Base-by-base conservation (phyloP, 2,329 filamentous ascomycete genomes). In the Colletotrichum higginsianum region DNA sequence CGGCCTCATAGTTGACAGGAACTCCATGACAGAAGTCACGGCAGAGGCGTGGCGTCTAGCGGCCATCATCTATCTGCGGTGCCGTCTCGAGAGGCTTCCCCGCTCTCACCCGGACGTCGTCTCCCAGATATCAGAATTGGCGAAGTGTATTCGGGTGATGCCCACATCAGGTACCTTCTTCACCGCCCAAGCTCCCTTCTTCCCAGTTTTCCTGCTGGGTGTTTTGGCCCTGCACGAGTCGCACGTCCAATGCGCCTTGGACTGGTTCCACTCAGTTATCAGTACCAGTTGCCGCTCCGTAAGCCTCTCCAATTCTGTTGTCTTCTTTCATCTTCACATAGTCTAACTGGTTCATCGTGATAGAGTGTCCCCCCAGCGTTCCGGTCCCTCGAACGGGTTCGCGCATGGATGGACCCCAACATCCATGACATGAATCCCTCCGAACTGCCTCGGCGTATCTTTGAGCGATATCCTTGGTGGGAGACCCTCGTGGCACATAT, bases 41-140 rank as follows among this genome's bases (percentile, higher is more conserved):
- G 82, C 82, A 0, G 83, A 84, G 72, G 80, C 82, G 12, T 84
- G 83, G 82, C 80, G 83, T 58, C 67, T 84, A 47, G 80, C 82
- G 5, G 81, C 78, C 6, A 78, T 84, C 9, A 76, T 84, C 9
- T 84, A 84, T 69, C 66, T 81, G 12, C 81, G 83, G 65, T 84
- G 82, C 50, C 81, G 82, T 26, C 77, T 82, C 16, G 62, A 80
- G 52, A 83, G 83, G 55, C 73, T 83, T 1, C 82, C 82, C 49
- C 79, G 82, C 23, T 79, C 79, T n/a, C 81, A 84, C 46, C 75
- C 77, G 0, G 77, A 79, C 0, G 80, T 84, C 15, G 21, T 84
- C 12, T 44, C 67, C 21, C 80, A 79, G 23, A 40, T 84, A 15
- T 49, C 64, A 0, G 78, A 82, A 44, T 75, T 84, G n/a, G 79